Conservation (phyloP, 2,329 filamentous ascomycete genomes). For the Parascedosporium putredinis region DNA sequence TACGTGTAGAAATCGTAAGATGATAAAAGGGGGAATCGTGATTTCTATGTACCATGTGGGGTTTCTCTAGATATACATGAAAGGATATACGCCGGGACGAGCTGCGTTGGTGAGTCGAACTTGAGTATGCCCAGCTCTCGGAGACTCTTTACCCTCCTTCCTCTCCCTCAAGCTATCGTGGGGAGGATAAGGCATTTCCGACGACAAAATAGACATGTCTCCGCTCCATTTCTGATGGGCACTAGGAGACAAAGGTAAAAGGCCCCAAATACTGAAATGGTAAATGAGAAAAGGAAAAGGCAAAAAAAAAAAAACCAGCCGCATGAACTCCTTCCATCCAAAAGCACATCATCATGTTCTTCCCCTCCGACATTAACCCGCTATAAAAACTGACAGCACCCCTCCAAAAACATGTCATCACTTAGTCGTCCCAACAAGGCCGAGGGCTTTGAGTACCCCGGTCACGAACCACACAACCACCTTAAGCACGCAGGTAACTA, state of each 20-base stretch:
- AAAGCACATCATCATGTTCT: background rate
- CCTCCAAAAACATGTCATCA: background rate
- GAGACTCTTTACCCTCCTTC: background rate
- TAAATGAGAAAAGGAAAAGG: background rate
- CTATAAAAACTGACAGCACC: no score
- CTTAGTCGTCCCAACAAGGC: slow-evolving; percentile 13
- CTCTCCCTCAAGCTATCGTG: background rate
- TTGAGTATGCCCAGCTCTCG: no score
- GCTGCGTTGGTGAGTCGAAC: background rate
- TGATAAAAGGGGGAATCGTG: no score
- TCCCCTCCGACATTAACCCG: no score
- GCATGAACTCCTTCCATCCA: background rate
- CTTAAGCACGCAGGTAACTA: slow-evolving; percentile 44
- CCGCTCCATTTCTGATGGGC: background rate
- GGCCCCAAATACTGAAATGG: background rate
- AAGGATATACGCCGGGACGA: background rate
- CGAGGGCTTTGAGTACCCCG: slow-evolving; percentile 39
- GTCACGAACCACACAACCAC: slow-evolving; percentile 39
- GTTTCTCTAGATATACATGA: background rate
- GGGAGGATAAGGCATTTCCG: no score
- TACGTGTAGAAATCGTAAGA: no score
- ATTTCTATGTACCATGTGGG: no score
- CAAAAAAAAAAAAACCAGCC: background rate
- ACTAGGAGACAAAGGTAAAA: background rate
- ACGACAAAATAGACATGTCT: no score